A percentile compares a stretch with the other conserved stretches of the same genome.
These are phyloP conservation scores for Alternaria novae-zelandiae DNA, from an alignment of 2,329 filamentous ascomycete genomes.

Conservation along the genomic window DNA sequence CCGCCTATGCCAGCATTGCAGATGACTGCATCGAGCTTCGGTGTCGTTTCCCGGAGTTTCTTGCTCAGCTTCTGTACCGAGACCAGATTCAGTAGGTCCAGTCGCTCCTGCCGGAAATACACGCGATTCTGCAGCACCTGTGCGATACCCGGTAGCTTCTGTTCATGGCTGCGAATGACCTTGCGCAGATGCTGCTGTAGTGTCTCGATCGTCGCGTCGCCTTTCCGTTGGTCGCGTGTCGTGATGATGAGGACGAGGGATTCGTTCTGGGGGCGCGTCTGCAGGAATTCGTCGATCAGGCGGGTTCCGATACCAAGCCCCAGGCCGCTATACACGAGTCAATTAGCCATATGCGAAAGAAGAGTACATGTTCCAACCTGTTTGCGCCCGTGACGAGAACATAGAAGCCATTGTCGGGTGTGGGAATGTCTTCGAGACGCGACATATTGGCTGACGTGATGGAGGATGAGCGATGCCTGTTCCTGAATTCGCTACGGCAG, in stretches of 20 bases:
- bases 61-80: conserved; percentile 62
- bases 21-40: conserved; percentile 78
- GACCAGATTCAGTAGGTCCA: conserved; percentile 64
- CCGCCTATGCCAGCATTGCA: conserved; percentile 90
- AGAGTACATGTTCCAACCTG: conserved; percentile 61
- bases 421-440: conserved; percentile 25
- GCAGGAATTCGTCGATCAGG: conserved; percentile 88
- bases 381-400: conserved; percentile 86
- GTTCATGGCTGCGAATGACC: conserved; percentile 48
- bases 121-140: conserved; percentile 53
- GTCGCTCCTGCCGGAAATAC: conserved; percentile 61
- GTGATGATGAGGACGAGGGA: conserved; percentile 83
- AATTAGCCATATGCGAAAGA: conserved; percentile 21
- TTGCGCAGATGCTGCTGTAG: conserved; percentile 68
- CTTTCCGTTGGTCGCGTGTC: conserved; percentile 78
- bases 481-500: conserved; percentile 16
- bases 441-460: conserved; percentile 21
- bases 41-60: conserved; percentile 62
- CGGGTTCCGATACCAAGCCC: conserved; percentile 84
- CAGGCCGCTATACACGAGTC: conserved; percentile 70
- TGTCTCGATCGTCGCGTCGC: conserved; percentile 70
- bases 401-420: conserved; percentile 50
- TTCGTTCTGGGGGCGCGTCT: conserved; percentile 67
- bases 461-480: conserved; percentile 11
- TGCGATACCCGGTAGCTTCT: conserved; percentile 47